Conservation (phyloP, 140 eudicot species). For the Senecio squalidus region DNA sequence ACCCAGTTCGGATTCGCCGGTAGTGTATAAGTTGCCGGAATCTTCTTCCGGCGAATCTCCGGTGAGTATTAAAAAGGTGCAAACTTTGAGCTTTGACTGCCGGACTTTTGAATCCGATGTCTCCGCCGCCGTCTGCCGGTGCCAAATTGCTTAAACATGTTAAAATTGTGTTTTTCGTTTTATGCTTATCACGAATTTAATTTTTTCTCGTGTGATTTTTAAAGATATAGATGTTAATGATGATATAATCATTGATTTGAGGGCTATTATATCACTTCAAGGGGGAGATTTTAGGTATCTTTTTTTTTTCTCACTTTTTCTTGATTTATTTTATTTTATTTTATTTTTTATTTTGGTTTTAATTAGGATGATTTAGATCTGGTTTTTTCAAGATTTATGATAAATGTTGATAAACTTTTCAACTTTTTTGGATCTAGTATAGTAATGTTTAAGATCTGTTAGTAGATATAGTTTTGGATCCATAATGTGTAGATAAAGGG, state of each 20-base stretch:
- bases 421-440: constrained; percentile 17
- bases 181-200: background rate
- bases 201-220: background rate
- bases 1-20: constrained; percentile 18
- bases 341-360: too few species aligned
- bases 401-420: constrained; percentile 13
- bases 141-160: background rate
- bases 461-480: constrained; percentile 17
- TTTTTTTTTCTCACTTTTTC: background rate
- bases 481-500: constrained; percentile 11
- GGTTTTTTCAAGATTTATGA: constrained; percentile 23
- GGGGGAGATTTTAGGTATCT: too few species aligned
- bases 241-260: too few species aligned
- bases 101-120: constrained; percentile 79
- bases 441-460: background rate
- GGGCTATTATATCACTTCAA: too few species aligned
- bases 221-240: too few species aligned
- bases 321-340: too few species aligned
- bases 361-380: constrained; percentile 17
- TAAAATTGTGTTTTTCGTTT: background rate
- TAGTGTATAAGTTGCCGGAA: constrained; percentile 9
- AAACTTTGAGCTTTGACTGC: constrained; percentile 48
- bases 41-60: constrained; percentile 12
- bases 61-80: background rate
- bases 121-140: constrained; percentile 58